Evolutionary conservation across 2,329 filamentous ascomycete genomes (phyloP).

Genomic region (Penicillium oxalicum): DNA sequence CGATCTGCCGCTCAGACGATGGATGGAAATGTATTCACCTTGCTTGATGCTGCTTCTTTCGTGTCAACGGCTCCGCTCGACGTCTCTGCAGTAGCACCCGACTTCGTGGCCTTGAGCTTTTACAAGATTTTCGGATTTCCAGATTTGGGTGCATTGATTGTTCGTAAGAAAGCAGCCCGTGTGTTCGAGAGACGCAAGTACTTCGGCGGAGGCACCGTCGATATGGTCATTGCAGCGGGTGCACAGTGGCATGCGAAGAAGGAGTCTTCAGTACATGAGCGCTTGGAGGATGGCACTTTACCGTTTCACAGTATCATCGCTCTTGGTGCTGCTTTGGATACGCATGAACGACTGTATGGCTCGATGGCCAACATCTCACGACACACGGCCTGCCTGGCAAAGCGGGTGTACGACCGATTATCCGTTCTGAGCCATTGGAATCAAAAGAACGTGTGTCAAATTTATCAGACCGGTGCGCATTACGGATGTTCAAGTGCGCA

Average conservation of each 20-base stretch:
- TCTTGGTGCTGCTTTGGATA: constrained; percentile 64
- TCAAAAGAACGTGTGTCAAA: constrained; percentile 55
- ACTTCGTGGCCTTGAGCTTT: constrained; percentile 82
- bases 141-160: constrained; percentile 77
- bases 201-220: constrained; percentile 92
- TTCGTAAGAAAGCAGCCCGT: constrained; percentile 63
- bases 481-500: constrained; percentile 45
- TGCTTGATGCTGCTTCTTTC: constrained; percentile 79
- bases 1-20: constrained; percentile 29
- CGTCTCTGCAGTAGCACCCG: constrained; percentile 63
- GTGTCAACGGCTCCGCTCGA: constrained; percentile 72
- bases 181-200: constrained; percentile 65
- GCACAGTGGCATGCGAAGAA: constrained; percentile 81
- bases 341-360: constrained; percentile 64
- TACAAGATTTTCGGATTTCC: constrained; percentile 99
- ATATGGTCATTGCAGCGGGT: constrained; percentile 73
- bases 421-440: constrained; percentile 62
- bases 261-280: constrained; percentile 64
- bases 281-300: constrained; percentile 83
- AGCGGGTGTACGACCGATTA: constrained; percentile 55
- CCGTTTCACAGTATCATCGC: constrained; percentile 88
- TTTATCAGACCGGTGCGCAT: constrained; percentile 51
- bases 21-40: constrained; percentile 51
- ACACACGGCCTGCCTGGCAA: constrained; percentile 64
- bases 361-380: constrained; percentile 62